phyloP scores from a whole-genome alignment of 2,329 filamentous ascomycete species.

The Colletotrichum trifolii region DNA sequence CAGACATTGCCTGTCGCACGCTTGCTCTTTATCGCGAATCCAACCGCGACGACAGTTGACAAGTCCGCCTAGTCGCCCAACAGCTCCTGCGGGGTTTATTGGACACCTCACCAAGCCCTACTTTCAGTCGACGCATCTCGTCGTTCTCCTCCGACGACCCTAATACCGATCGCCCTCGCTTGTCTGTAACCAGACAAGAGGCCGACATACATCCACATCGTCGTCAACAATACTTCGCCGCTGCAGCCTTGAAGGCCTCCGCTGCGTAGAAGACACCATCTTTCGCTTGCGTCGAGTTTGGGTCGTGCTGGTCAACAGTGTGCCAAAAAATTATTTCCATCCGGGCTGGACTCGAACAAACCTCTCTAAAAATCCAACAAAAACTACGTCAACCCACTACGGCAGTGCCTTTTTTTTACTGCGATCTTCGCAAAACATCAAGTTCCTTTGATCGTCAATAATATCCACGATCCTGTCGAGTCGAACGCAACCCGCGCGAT shows the following conservation, averaged over 20 bases:
- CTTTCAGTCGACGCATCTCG: conserved; percentile 40
- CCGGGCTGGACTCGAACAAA: conserved; percentile 60
- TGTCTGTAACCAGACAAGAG: conserved; percentile 38
- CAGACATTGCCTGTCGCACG: conserved; percentile 45
- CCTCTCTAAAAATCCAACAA: conserved; percentile 30
- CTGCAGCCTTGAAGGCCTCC: conserved; percentile 55
- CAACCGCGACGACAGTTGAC: conserved; percentile 4
- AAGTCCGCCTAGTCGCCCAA: conserved; percentile 44
- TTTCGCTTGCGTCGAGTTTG: conserved; percentile 61
- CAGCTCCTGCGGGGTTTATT: conserved; percentile 43
- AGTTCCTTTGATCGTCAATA: conserved; percentile 24
- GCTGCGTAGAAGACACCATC: conserved; percentile 47
- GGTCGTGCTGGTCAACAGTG: conserved; percentile 43
- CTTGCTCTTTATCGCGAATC: conserved; percentile 41
- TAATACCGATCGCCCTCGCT: conserved; percentile 52
- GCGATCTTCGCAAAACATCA: conserved; percentile 12
- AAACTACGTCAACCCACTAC: conserved; percentile 21
- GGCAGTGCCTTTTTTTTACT: conserved; percentile 39
- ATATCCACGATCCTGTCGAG: conserved; percentile 11
- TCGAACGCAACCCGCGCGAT: conserved; percentile 17
- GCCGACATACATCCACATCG: conserved; percentile 33
- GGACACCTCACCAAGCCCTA: conserved; percentile 39
- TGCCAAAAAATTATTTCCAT: conserved; percentile 37
- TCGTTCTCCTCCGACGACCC: conserved; percentile 54
- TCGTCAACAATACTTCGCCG: conserved; percentile 43